These are phyloP conservation scores for Paramarasmius palmivorus DNA, from an alignment of 1,284 basidiomycete species.

Conservation along the genomic window DNA sequence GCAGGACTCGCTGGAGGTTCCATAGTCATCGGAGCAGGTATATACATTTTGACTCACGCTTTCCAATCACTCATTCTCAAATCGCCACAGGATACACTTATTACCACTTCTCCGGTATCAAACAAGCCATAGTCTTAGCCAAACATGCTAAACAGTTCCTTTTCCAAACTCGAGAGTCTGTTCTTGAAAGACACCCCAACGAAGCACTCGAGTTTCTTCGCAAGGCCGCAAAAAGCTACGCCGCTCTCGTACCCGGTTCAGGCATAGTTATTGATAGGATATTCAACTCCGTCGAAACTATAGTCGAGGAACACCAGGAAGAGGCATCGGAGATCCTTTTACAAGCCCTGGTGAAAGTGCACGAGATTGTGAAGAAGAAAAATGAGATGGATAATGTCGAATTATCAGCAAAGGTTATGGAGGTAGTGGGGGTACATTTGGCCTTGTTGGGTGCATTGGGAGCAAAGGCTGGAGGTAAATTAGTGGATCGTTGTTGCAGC, in stretches of 20 bases:
- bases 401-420: conserved; percentile 3
- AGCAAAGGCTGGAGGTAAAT: conserved; percentile 4
- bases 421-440: conserved; percentile 1
- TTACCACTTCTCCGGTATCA: conserved; percentile 41
- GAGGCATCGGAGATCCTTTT: conserved; percentile 41
- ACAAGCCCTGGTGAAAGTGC: conserved; percentile 38
- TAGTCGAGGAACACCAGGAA: conserved; percentile 41
- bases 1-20: conserved; percentile 5
- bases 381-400: conserved; percentile 2
- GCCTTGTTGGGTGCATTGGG: conserved; percentile 3
- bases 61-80: neutral
- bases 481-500: conserved; percentile 1
- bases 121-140: conserved; percentile 34
- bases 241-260: conserved; percentile 41
- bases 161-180: conserved; percentile 34
- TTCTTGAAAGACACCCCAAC: conserved; percentile 35
- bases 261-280: conserved; percentile 39
- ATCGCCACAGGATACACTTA: conserved; percentile 30
- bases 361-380: conserved; percentile 21
- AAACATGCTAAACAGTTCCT: conserved; percentile 33
- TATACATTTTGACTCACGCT: neutral
- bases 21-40: conserved; percentile 8
- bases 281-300: conserved; percentile 43
- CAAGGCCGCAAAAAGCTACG: conserved; percentile 40
- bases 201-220: conserved; percentile 42